Evolutionary conservation across 805 yeast genomes (phyloP).

Genomic region (Saccharomycopsis schoenii): DNA sequence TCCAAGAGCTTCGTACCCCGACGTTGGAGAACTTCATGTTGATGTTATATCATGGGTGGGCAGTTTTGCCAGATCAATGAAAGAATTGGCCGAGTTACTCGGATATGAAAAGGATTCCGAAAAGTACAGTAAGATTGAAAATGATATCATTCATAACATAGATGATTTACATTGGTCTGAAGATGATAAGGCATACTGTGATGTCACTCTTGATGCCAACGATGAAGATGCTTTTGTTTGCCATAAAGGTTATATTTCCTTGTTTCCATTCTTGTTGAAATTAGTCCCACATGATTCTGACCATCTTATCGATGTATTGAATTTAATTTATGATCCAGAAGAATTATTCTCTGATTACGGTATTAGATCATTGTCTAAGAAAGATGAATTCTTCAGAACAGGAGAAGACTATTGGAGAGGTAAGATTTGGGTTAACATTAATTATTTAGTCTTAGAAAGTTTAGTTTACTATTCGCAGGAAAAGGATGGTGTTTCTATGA

Average conservation of each 20-base stretch:
- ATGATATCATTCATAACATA: constrained; percentile 51
- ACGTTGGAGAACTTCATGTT: constrained; percentile 81
- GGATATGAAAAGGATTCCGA: constrained; percentile 48
- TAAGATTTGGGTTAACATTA: constrained; percentile 86
- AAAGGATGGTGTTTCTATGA: constrained; percentile 22
- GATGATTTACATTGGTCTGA: constrained; percentile 77
- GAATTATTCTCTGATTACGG: constrained; percentile 75
- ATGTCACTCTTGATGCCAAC: constrained; percentile 62
- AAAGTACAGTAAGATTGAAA: constrained; percentile 43
- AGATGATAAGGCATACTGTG: constrained; percentile 63
- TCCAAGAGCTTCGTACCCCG: constrained; percentile 76
- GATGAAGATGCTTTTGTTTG: constrained; percentile 68
- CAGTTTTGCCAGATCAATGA: constrained; percentile 78
- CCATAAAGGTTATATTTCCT: constrained; percentile 78
- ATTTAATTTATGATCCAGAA: constrained; percentile 54
- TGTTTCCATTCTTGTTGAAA: constrained; percentile 75
- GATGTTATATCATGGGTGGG: constrained; percentile 92
- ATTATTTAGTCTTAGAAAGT: constrained; percentile 70
- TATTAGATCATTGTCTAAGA: constrained; percentile 65
- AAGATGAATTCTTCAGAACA: constrained; percentile 49
- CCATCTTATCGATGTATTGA: constrained; percentile 33
- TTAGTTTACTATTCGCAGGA: constrained; percentile 42
- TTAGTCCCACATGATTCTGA: constrained; percentile 44
- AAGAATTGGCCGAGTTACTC: constrained; percentile 54
- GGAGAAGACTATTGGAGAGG: constrained; percentile 95